Percentiles rank a stretch among this genome's conserved stretches.
These are phyloP conservation scores for Citrus reticulata DNA, from an alignment of 345 rosid species.

Conservation along the genomic window DNA sequence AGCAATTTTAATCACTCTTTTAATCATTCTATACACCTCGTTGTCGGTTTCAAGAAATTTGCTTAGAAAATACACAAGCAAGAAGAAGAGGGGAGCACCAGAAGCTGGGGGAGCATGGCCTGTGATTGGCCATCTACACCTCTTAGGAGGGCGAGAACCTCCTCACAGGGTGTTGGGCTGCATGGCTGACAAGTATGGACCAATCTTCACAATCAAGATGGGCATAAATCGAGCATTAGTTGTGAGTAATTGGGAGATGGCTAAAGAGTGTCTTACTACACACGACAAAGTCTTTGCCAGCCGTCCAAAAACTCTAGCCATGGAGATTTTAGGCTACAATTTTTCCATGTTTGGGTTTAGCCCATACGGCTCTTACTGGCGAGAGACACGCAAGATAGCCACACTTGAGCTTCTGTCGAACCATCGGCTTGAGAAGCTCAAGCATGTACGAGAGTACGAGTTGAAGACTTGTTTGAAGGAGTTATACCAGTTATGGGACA, in stretches of 20 bases:
- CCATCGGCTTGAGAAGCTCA: background rate
- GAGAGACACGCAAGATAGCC: background rate
- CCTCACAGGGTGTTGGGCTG: constrained; percentile 23
- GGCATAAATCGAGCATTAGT: constrained; percentile 24
- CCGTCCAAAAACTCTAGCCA: constrained; percentile 17
- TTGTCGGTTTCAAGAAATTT: background rate
- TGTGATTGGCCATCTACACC: constrained; percentile 37
- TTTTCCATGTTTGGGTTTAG: constrained; percentile 10
- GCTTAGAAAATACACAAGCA: background rate
- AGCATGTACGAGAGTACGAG: background rate
- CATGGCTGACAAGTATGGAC: constrained; percentile 33
- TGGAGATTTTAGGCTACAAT: constrained; percentile 19
- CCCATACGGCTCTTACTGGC: constrained; percentile 37
- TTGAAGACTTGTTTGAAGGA: background rate
- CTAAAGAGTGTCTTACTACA: constrained; percentile 31
- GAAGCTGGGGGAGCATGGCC: constrained; percentile 37
- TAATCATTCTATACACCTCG: background rate
- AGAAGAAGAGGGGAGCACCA: constrained; percentile 8
- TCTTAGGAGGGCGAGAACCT: constrained; percentile 25
- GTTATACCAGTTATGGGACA: background rate
- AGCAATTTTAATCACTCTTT: background rate
- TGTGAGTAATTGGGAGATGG: constrained; percentile 25
- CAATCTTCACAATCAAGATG: constrained; percentile 31
- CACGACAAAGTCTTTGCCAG: constrained; percentile 25
- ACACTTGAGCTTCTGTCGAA: background rate